A percentile compares a stretch with the other conserved stretches of the same genome.
These are phyloP conservation scores for Colletotrichum endophyticum DNA, from an alignment of 2,329 filamentous ascomycete genomes.

Conservation along the genomic window DNA sequence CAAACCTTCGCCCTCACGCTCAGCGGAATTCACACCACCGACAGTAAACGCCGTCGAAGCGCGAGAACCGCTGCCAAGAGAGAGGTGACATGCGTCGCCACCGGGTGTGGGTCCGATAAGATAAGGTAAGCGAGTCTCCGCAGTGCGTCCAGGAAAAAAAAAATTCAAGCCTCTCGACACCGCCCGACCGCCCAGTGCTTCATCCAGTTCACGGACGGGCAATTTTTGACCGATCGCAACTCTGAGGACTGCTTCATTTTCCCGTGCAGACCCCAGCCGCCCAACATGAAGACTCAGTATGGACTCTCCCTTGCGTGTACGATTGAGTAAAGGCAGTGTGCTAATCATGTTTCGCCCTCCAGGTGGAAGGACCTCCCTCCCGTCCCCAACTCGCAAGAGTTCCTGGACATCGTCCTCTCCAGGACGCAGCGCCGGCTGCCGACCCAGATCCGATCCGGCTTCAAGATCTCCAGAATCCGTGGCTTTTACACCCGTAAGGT, in stretches of 20 bases:
- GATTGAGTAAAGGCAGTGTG: neutral
- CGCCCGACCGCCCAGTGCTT: constrained; percentile 1
- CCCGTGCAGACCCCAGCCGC: constrained; percentile 11
- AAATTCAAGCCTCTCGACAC: constrained; percentile 14
- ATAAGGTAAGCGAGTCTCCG: constrained; percentile 29
- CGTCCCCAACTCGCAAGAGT: constrained; percentile 92
- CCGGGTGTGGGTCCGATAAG: neutral
- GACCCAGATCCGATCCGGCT: constrained; percentile 93
- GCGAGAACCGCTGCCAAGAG: neutral
- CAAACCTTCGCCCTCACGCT: neutral
- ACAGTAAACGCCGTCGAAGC: neutral
- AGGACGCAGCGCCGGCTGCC: constrained; percentile 91
- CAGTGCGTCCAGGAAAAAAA: constrained; percentile 14
- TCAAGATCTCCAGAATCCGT: constrained; percentile 84
- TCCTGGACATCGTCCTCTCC: constrained; percentile 95
- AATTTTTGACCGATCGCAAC: constrained; percentile 15
- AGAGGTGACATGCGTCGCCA: neutral
- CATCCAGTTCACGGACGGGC: constrained; percentile 5
- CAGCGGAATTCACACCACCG: neutral
- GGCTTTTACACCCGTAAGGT: constrained; percentile 70
- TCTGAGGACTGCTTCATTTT: constrained; percentile 19
- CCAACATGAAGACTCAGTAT: constrained; percentile 24
- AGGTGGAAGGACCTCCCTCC: constrained; percentile 79
- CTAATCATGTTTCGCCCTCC: neutral
- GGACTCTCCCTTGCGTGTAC: neutral